Evolutionary conservation across 2,329 filamentous ascomycete genomes (phyloP), one percentile per base, ranked within the genome.

Genomic region (Paecilomyces sp.): DNA sequence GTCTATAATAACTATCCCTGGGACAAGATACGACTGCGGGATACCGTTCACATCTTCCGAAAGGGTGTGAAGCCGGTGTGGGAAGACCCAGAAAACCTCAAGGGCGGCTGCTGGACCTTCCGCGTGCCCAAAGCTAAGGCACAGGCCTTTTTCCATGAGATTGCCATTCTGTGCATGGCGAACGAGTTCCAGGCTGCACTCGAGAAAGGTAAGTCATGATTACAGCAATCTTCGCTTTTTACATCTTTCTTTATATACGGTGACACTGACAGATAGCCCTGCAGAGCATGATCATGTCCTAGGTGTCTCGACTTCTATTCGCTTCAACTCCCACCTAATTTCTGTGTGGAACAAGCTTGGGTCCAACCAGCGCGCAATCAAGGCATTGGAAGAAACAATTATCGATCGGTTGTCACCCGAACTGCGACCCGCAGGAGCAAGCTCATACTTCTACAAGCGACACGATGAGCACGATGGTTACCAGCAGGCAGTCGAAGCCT

Each of bases 311-410:
- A 86, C 94, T 64, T 92, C 89, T 1, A 90, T 93, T 60, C 88
- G 92, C 68, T 95, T 94, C 82, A 96, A 92, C 77, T 89, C 88
- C 31, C 88, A 93, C 72, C 85, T 96, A 64, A 88, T 97, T 72
- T 89, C 90, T 67, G 85, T 97, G 70, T 97, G 93, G 93, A 94
- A 96, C 78, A 90, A 94, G 63, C 89, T 96, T 70, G 87, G 88
- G 24, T 87, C 86, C 61, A 92, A 94, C 76, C 82, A 90, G 70
- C 86, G 84, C 66, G 94, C 91, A 5, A 84, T 94, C 66, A 86
- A 93, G 71, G 84, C 81, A 63, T 82, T 97, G 61, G 82, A 92
- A 55, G 79, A 85, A 63, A 88, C 85, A 55, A 87, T 96, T 57
- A 79, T 96, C 55, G 83, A 87, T 57, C 85, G 90, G 65, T 79